These are phyloP conservation scores for Phytophthora cryptogea DNA, from an alignment of 352 stramenopile genomes.

Conservation along the genomic window DNA sequence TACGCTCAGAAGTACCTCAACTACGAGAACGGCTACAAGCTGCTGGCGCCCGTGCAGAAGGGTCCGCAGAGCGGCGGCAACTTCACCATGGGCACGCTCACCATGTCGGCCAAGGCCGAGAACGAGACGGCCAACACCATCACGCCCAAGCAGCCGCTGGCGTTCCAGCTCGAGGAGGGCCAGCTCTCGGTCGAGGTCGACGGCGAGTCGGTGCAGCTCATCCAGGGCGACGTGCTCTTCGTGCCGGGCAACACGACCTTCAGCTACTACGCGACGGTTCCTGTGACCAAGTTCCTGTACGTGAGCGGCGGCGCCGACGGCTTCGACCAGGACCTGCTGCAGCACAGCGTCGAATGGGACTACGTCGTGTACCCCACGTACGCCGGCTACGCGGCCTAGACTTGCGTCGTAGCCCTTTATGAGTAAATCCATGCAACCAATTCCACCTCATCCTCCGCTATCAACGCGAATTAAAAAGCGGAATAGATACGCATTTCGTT, in stretches of 20 bases:
- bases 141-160: slow-evolving; percentile 49
- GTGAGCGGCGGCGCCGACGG: slow-evolving; percentile 51
- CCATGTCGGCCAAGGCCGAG: slow-evolving; percentile 45
- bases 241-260: slow-evolving; percentile 48
- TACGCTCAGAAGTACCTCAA: slow-evolving; percentile 64
- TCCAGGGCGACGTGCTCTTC: slow-evolving; percentile 58
- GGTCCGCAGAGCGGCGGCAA: slow-evolving; percentile 52
- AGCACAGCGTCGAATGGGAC: slow-evolving; percentile 48
- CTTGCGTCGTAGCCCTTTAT: neutral
- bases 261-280: slow-evolving; percentile 52
- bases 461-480: neutral
- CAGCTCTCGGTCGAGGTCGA: slow-evolving; percentile 48
- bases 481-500: neutral
- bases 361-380: slow-evolving; percentile 53
- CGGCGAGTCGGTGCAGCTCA: slow-evolving; percentile 42
- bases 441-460: neutral
- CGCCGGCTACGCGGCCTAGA: slow-evolving; percentile 36
- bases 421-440: neutral
- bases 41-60: slow-evolving; percentile 53
- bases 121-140: slow-evolving; percentile 48
- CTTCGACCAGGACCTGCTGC: slow-evolving; percentile 51
- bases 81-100: slow-evolving; percentile 64
- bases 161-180: slow-evolving; percentile 56
- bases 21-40: slow-evolving; percentile 55
- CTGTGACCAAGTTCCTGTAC: slow-evolving; percentile 64